Evolutionary conservation across 2,329 filamentous ascomycete species (phyloP).

Genomic region (Colletotrichum trifolii): DNA sequence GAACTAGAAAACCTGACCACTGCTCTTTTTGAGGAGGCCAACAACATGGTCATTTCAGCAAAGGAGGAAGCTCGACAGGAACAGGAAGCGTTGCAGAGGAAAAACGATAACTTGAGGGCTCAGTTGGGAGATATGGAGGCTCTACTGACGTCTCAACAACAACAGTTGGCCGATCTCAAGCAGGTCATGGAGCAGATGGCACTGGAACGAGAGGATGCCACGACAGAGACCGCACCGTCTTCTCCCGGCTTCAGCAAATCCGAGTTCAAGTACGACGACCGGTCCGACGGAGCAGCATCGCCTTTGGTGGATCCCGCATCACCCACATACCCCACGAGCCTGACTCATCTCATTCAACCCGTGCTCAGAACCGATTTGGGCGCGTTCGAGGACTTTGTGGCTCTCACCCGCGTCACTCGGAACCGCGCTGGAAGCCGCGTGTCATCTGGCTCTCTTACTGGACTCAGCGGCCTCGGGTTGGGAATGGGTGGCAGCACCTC

Average conservation of each 20-base stretch:
- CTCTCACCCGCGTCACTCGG: slow-evolving; percentile 77
- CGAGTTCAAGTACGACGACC: slow-evolving; percentile 65
- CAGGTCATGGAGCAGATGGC: slow-evolving; percentile 90
- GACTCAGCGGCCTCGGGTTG: slow-evolving; percentile 58
- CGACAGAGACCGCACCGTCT: slow-evolving; percentile 79
- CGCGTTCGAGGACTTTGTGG: slow-evolving; percentile 86
- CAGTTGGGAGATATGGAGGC: slow-evolving; percentile 89
- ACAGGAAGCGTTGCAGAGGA: slow-evolving; percentile 81
- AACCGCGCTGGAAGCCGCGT: slow-evolving; percentile 71
- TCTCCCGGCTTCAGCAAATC: slow-evolving; percentile 81
- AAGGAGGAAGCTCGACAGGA: slow-evolving; percentile 90
- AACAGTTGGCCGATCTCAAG: slow-evolving; percentile 92
- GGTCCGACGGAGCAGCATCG: slow-evolving; percentile 49
- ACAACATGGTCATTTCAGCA: slow-evolving; percentile 95
- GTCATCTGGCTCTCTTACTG: slow-evolving; percentile 72
- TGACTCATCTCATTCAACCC: slow-evolving; percentile 84
- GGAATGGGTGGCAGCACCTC: slow-evolving; percentile 60
- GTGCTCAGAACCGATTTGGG: slow-evolving; percentile 84
- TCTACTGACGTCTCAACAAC: slow-evolving; percentile 88
- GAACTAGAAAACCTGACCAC: slow-evolving; percentile 92
- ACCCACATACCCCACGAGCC: slow-evolving; percentile 74
- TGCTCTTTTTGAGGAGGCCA: slow-evolving; percentile 97
- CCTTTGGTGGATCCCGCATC: slow-evolving; percentile 56
- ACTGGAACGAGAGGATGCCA: slow-evolving; percentile 77
- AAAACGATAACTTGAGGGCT: slow-evolving; percentile 86